phyloP scores from a whole-genome alignment of 371 early-diverging fungal genomes.

The Actinomucor elegans region DNA sequence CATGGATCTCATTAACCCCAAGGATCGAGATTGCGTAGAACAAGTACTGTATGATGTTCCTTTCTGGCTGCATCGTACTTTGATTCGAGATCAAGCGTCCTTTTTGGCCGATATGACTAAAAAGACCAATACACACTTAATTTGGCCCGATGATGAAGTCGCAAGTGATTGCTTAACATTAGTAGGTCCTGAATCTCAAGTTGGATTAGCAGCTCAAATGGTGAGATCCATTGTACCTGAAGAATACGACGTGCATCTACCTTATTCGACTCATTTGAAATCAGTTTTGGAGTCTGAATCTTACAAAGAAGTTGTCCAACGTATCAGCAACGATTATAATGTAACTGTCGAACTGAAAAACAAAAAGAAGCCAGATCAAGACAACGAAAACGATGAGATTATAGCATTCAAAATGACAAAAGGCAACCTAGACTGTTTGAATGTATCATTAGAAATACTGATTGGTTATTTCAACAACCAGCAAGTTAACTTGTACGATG shows the following conservation, averaged over 20 bases:
- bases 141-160: slow-evolving; percentile 54
- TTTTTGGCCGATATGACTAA: slow-evolving; percentile 49
- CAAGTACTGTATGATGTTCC: slow-evolving; percentile 39
- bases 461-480: slow-evolving; percentile 20
- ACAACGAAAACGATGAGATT: slow-evolving; percentile 11
- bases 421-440: slow-evolving; percentile 19
- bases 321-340: slow-evolving; percentile 2
- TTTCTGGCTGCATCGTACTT: slow-evolving; percentile 45
- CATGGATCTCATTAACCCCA: slow-evolving; percentile 65
- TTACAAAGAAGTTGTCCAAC: slow-evolving; percentile 10
- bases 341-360: slow-evolving; percentile 2
- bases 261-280: slow-evolving; percentile 25
- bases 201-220: slow-evolving; percentile 35
- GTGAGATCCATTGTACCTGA: slow-evolving; percentile 42
- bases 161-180: slow-evolving; percentile 36
- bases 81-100: slow-evolving; percentile 38
- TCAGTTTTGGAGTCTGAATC: slow-evolving; percentile 15
- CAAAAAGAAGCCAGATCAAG: not conserved
- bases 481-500: slow-evolving; percentile 21
- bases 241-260: slow-evolving; percentile 36
- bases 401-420: slow-evolving; percentile 15
- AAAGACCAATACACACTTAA: slow-evolving; percentile 49
- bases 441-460: slow-evolving; percentile 13
- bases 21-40: slow-evolving; percentile 52
- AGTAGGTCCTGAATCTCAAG: slow-evolving; percentile 45